Base-by-base conservation (phyloP, 306 rosid genomes). In the Cicer judaicum region DNA sequence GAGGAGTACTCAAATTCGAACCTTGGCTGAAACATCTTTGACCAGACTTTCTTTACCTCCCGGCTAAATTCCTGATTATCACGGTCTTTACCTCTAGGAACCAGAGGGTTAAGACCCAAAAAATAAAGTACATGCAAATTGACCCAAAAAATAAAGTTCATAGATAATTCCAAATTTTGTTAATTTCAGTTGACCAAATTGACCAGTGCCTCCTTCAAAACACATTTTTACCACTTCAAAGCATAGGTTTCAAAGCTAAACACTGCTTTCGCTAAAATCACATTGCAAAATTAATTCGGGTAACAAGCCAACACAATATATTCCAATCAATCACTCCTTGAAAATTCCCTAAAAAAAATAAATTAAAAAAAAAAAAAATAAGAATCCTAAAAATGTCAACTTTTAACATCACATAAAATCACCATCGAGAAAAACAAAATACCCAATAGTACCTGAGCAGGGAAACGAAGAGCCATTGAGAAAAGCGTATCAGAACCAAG, bases 381-480 rank as follows among this genome's bases (percentile, higher is more conserved):
- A 63, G 2, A 62, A 12, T 13, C 19, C 18, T 10, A 1, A 19
- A 65, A 72, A 62, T 14, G 64, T 18, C 39, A 16, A 77, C 12
- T 16, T 16, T 44, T 7, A 62, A 57, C 18, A 56, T 55, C 48
- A 56, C 13, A 19, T 19, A 80, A 68, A 74, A 68, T 29, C 34
- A 29, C 34, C 34, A 29, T 3, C 34, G 63, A 4, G 24, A 29
- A 18, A 29, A 56, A 29, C 34, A 21, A 12, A 13, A 8, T 1
- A 11, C 0, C 6, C 12, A 16, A 5, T 6, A n/a, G 48, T 16
- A 92, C 96, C 98, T 93, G 98, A 19, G 96, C 98, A 57, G 98
- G 98, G 65, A 93, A 90, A 15, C 96, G 94, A 9, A 93, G 82
- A 54, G 93, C 98, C 96, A 93, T 85, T 47, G 95, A 83, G 82